phyloP scores from a whole-genome alignment of 495 filamentous ascomycete genomes.

The Elasticomyces elasticus region DNA sequence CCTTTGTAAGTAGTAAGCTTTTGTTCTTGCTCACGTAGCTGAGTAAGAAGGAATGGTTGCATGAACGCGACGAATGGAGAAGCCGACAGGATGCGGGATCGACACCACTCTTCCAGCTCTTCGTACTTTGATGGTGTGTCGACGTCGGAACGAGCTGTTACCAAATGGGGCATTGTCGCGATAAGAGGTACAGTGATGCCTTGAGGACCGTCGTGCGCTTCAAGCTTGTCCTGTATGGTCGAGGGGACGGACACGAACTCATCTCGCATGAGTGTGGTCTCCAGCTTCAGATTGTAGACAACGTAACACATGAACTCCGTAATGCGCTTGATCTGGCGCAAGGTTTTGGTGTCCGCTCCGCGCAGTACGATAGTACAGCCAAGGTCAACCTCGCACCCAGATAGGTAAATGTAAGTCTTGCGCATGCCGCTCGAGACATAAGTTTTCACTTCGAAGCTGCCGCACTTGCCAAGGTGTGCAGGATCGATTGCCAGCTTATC shows the following conservation, averaged over 20 bases:
- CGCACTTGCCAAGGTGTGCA: constrained; percentile 66
- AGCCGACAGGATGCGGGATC: constrained; percentile 86
- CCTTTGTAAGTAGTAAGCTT: constrained; percentile 68
- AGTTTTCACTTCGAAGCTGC: constrained; percentile 88
- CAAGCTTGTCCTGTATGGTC: constrained; percentile 32
- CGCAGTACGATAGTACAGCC: constrained; percentile 94
- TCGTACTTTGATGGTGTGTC: constrained; percentile 81
- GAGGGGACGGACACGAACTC: constrained; percentile 83
- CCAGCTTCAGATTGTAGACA: constrained; percentile 92
- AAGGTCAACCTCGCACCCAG: constrained; percentile 82
- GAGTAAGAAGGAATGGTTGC: constrained; percentile 85
- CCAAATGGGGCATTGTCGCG: not conserved
- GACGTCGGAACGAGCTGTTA: constrained; percentile 3
- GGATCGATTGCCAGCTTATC: constrained; percentile 82
- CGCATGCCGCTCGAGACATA: constrained; percentile 72
- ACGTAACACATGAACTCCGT: constrained; percentile 99
- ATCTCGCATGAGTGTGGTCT: constrained; percentile 92
- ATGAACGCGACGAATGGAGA: constrained; percentile 94
- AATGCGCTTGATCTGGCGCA: constrained; percentile 79
- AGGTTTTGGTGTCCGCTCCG: constrained; percentile 58
- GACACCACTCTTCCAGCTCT: constrained; percentile 84
- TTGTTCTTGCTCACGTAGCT: constrained; percentile 80
- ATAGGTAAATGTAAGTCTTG: constrained; percentile 93
- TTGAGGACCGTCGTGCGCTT: not conserved
- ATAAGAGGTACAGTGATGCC: not conserved